These are phyloP conservation scores for Teunomyces funiuensis DNA, from an alignment of 805 yeast genomes.

Conservation along the genomic window DNA sequence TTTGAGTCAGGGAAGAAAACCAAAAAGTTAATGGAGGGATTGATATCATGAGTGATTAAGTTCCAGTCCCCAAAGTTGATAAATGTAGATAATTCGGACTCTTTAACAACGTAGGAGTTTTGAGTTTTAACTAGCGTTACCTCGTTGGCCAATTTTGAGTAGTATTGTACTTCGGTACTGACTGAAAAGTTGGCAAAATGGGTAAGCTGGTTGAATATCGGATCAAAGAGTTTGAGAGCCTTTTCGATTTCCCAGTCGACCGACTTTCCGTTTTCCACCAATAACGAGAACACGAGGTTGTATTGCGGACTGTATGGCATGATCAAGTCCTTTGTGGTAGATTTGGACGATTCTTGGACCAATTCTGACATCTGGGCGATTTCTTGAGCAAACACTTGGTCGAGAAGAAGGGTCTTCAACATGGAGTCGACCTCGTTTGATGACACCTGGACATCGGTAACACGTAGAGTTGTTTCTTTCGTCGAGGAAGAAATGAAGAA, in stretches of 20 bases:
- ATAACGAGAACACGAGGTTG: conserved; percentile 73
- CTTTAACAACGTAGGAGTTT: conserved; percentile 34
- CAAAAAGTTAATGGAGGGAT: conserved; percentile 71
- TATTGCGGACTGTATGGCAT: conserved; percentile 62
- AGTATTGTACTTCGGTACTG: conserved; percentile 77
- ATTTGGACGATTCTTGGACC: conserved; percentile 7
- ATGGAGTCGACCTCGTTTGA: conserved; percentile 34
- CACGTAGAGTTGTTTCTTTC: conserved; percentile 28
- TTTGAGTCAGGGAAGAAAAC: conserved; percentile 58
- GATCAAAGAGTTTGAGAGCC: conserved; percentile 52
- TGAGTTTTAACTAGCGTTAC: conserved; percentile 22
- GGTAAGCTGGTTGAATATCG: conserved; percentile 52
- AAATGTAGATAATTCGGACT: conserved; percentile 60
- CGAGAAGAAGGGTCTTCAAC: conserved; percentile 34
- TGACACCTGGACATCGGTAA: conserved; percentile 24
- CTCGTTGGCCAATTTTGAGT: conserved; percentile 42
- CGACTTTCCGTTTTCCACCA: conserved; percentile 67
- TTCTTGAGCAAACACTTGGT: conserved; percentile 42
- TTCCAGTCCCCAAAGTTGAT: conserved; percentile 88
- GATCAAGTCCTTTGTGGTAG: conserved; percentile 32
- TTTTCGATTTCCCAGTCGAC: conserved; percentile 72
- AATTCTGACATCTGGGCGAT: conserved; percentile 26
- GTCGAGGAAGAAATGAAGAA: conserved; percentile 38
- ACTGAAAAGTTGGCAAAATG: conserved; percentile 69
- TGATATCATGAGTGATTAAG: conserved; percentile 52